These are phyloP conservation scores for Tilletia walkeri DNA, from an alignment of 1,284 basidiomycete genomes.

Conservation along the genomic window DNA sequence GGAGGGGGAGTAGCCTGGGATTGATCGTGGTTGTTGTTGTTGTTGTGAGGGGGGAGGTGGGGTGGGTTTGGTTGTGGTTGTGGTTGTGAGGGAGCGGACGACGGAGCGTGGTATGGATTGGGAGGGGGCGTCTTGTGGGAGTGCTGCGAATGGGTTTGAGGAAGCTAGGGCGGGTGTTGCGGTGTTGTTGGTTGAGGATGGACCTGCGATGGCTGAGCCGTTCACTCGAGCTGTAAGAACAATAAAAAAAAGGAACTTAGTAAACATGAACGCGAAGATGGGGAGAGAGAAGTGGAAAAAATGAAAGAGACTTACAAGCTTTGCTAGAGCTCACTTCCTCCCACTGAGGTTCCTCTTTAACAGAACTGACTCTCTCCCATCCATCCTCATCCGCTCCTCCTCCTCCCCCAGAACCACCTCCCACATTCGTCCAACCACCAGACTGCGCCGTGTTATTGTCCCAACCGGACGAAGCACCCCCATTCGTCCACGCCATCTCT, in stretches of 20 bases:
- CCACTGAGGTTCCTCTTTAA: constrained; percentile 12
- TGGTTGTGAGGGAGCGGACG: constrained; percentile 22
- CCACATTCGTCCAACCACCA: neutral
- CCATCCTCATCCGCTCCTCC: constrained; percentile 6
- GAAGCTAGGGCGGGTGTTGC: constrained; percentile 25
- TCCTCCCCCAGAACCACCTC: neutral
- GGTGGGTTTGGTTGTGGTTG: constrained; percentile 18
- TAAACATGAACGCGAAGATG: neutral
- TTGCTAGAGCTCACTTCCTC: constrained; percentile 14
- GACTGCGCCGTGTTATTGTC: neutral
- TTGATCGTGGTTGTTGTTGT: constrained; percentile 21
- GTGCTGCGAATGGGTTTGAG: constrained; percentile 36
- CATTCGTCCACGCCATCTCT: constrained; percentile 7
- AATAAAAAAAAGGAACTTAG: neutral
- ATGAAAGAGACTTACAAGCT: neutral
- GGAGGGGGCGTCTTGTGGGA: constrained; percentile 28
- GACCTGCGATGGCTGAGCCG: neutral
- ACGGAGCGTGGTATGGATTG: constrained; percentile 10
- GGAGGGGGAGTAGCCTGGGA: constrained; percentile 2
- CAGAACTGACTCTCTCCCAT: constrained; percentile 2
- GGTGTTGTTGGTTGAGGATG: no score
- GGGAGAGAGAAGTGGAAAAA: neutral
- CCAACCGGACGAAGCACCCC: neutral
- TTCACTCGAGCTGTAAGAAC: neutral
- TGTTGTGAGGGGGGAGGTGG: constrained; percentile 13